Percentiles rank a stretch among this genome's conserved stretches.
Evolutionary conservation across 2,329 filamentous ascomycete species (phyloP).

Genomic region (Cordyceps tenuipes): DNA sequence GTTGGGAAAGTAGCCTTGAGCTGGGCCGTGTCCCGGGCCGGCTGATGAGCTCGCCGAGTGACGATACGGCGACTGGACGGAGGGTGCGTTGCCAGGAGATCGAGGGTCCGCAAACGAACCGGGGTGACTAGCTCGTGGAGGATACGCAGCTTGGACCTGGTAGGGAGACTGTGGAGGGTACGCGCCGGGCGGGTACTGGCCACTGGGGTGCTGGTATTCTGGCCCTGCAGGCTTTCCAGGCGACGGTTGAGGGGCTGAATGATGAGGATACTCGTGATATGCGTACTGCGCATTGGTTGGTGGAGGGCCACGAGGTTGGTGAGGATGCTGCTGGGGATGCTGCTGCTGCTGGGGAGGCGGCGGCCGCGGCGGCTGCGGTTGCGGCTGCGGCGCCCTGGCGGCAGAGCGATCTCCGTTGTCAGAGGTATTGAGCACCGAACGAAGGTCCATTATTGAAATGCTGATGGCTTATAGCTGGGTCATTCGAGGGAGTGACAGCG

Average conservation of each 20-base stretch:
- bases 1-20: slow-evolving; percentile 37
- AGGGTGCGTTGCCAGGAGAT: slow-evolving; percentile 39
- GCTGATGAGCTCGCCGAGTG: slow-evolving; percentile 36
- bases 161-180: slow-evolving; percentile 34
- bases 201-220: slow-evolving; percentile 32
- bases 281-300: slow-evolving; percentile 36
- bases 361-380: slow-evolving; percentile 15
- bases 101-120: slow-evolving; percentile 38
- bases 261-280: slow-evolving; percentile 43
- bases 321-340: slow-evolving; percentile 30
- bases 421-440: slow-evolving; percentile 45
- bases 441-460: slow-evolving; percentile 38
- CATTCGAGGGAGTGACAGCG: slow-evolving; percentile 11
- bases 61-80: slow-evolving; percentile 40
- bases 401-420: slow-evolving; percentile 35
- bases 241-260: slow-evolving; percentile 40
- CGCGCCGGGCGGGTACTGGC: slow-evolving; percentile 21
- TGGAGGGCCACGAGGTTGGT: slow-evolving; percentile 26
- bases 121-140: slow-evolving; percentile 33
- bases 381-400: slow-evolving; percentile 23
- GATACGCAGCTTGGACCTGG: slow-evolving; percentile 34
- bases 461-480: neutral
- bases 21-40: slow-evolving; percentile 28
- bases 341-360: slow-evolving; percentile 5
- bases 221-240: slow-evolving; percentile 37